Evolutionary conservation across 176 grass and related monocot species (phyloP), one percentile per base, ranked within the genome.

Genomic region (Neostapfia colusana): DNA sequence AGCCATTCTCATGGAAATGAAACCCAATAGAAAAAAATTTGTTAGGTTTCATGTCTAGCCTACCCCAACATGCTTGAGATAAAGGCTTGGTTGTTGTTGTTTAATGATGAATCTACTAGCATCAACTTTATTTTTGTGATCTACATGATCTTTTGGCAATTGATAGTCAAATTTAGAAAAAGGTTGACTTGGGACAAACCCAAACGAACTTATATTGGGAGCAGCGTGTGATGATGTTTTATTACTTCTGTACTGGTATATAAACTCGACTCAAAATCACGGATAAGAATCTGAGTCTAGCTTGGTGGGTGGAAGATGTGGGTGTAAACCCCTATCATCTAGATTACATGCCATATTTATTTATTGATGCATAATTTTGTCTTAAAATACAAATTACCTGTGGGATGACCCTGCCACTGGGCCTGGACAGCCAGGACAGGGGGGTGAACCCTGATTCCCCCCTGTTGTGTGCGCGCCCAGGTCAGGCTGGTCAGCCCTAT

Each of bases 381-480:
- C 55, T 58, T 58, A 58, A 58, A 51, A 24, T 14, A 55, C 20
- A 77, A 37, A 62, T 36, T 65, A 65, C n/a, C n/a, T n/a, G n/a
- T n/a, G n/a, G n/a, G n/a, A n/a, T n/a, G n/a, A n/a, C n/a, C n/a
- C n/a, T n/a, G n/a, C n/a, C n/a, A n/a, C n/a, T n/a, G n/a, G n/a
- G n/a, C n/a, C n/a, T n/a, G n/a, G n/a, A n/a, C n/a, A n/a, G n/a
- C n/a, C n/a, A n/a, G n/a, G n/a, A n/a, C n/a, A n/a, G n/a, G n/a
- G n/a, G n/a, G n/a, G n/a, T n/a, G n/a, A n/a, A n/a, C n/a, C n/a
- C n/a, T n/a, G n/a, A n/a, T n/a, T n/a, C n/a, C n/a, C n/a, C n/a
- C n/a, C n/a, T n/a, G n/a, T n/a, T n/a, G n/a, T n/a, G n/a, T n/a
- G n/a, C n/a, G n/a, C n/a, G n/a, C n/a, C n/a, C n/a, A n/a, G n/a